These are phyloP conservation scores for Annulohypoxylon nitens DNA, from an alignment of 495 filamentous ascomycete genomes.

Conservation along the genomic window DNA sequence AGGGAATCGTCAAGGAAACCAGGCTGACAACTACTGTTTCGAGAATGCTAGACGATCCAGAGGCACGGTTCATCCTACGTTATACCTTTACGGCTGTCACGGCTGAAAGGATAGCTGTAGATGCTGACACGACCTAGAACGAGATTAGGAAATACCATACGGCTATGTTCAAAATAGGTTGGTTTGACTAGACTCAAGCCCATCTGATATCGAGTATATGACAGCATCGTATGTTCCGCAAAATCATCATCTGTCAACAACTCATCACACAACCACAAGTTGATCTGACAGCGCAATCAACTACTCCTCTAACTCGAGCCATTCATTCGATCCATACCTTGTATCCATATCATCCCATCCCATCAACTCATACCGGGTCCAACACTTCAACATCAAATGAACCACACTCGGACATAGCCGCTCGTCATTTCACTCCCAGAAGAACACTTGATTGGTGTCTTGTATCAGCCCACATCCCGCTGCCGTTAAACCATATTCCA, in stretches of 20 bases:
- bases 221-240: slow-evolving; percentile 21
- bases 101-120: slow-evolving; percentile 10
- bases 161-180: slow-evolving; percentile 6
- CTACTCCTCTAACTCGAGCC: slow-evolving; percentile 16
- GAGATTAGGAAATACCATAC: slow-evolving; percentile 12
- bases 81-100: slow-evolving; percentile 11
- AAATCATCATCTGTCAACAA: slow-evolving; percentile 4
- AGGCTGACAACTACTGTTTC: slow-evolving; percentile 17
- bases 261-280: slow-evolving; percentile 10
- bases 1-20: slow-evolving; percentile 1
- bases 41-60: slow-evolving; percentile 16
- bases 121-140: slow-evolving; percentile 10
- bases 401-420: slow-evolving; percentile 16
- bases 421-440: slow-evolving; percentile 8
- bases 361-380: background rate
- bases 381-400: slow-evolving; percentile 14
- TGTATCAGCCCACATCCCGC: slow-evolving; percentile 15
- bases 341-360: background rate
- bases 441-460: slow-evolving; percentile 16
- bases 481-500: slow-evolving; percentile 4
- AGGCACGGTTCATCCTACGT: slow-evolving; percentile 14
- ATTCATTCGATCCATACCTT: slow-evolving; percentile 12
- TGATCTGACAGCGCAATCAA: slow-evolving; percentile 16
- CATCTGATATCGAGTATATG: slow-evolving; percentile 18
- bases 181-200: slow-evolving; percentile 3